Percentiles rank a stretch among this genome's conserved stretches.
phyloP scores from a whole-genome alignment of 352 stramenopile species.

The Salisapilia sapeloensis region DNA sequence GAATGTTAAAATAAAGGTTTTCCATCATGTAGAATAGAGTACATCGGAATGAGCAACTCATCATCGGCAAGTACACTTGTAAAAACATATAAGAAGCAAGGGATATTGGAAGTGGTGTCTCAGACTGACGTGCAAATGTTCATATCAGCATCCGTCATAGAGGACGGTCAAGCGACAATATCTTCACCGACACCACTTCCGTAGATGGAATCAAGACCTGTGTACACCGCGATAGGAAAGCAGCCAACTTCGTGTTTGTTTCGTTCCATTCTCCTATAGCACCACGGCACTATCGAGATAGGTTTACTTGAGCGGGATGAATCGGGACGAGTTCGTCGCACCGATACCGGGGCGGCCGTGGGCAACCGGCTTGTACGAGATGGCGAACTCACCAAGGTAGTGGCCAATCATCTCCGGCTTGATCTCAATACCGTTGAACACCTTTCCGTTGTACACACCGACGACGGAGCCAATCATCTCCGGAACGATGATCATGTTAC shows the following conservation, averaged over 20 bases:
- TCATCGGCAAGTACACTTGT: slow-evolving; percentile 26
- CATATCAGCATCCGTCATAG: slow-evolving; percentile 4
- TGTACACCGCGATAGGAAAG: too few species aligned
- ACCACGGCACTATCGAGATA: too few species aligned
- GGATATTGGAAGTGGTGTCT: slow-evolving; percentile 25
- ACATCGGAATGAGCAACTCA: slow-evolving; percentile 57
- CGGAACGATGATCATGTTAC: slow-evolving; percentile 99
- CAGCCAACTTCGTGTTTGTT: too few species aligned
- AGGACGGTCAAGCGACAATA: slow-evolving; percentile 3
- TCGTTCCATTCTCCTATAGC: too few species aligned
- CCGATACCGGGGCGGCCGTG: slow-evolving; percentile 98
- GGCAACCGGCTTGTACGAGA: slow-evolving; percentile 96
- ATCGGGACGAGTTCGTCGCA: slow-evolving; percentile 93
- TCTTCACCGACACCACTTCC: slow-evolving; percentile 1
- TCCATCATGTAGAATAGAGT: slow-evolving; percentile 43
- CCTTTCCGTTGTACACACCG: slow-evolving; percentile 99
- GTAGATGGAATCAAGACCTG: too few species aligned
- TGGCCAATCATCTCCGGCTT: slow-evolving; percentile 99
- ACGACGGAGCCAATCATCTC: slow-evolving; percentile 99
- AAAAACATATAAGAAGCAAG: slow-evolving; percentile 4
- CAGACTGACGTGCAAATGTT: slow-evolving; percentile 85
- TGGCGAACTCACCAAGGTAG: slow-evolving; percentile 99
- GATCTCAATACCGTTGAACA: slow-evolving; percentile 99
- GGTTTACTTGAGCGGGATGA: slow-evolving; percentile 99
- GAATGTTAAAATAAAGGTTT: slow-evolving; percentile 46